Base-by-base conservation (phyloP, 352 stramenopile species). In the Aphanomyces invadans region DNA sequence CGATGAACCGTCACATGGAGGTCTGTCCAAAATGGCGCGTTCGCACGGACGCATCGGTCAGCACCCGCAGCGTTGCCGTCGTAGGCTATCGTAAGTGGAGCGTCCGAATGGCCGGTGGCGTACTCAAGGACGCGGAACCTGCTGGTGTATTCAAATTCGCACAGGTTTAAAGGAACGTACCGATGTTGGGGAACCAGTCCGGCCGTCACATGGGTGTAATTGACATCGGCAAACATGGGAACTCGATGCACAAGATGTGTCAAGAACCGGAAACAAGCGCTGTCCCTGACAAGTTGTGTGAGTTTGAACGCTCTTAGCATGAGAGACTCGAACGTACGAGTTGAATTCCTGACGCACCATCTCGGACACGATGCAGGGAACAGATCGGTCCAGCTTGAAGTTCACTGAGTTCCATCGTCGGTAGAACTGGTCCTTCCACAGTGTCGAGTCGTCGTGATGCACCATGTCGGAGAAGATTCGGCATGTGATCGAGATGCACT, bases 1-100 rank as follows among this genome's bases (percentile, higher is more conserved):
- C 55, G 55, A 52, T 38, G 38, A 4, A 64, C 36, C 12, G 29
- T 31, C 11, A 38, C 55, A 36, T 64, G 55, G 4, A 38, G 55
- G 7, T 17, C 21, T 15, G 21, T 49, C 4, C 75, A 62, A 62
- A 91, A 87, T 11, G 85, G 78, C 23, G 78, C 73, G 53, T 93
- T 91, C 2, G 81, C 60, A 2, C 82, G 80, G 28, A 91, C 80
- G 23, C 76, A 82, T 26, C 82, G 80, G 53, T 93, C 80, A 38
- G 33, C 55, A 12, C 55, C 55, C 2, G 52, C 2, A 11, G 21
- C 9, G 7, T n/a, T 38, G 19, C 55, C 36, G 7, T 45, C 55
- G 26, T 48, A 64, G 19, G 36, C 19, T 9, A 64, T 46, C 36
- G 25, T 46, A 5, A 64, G 17, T n/a, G 55, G 55, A 23, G 55